Evolutionary conservation across 2,329 filamentous ascomycete genomes (phyloP).

Genomic region (Helotiales sp.): DNA sequence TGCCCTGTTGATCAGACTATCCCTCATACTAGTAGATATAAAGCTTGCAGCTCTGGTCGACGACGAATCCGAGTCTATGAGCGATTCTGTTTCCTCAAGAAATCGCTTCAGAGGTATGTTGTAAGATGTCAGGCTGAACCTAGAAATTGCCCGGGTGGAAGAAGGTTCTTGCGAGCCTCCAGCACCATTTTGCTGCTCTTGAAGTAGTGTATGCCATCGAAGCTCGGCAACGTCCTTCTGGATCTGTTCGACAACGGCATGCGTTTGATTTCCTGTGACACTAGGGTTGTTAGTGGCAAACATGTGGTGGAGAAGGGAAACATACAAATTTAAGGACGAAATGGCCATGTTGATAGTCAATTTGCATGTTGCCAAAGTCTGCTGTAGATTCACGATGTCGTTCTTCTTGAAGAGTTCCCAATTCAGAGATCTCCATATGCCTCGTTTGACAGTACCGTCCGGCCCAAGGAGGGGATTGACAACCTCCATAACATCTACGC

Average conservation of each 20-base stretch:
- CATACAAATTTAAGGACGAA: neutral
- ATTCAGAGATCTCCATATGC: neutral
- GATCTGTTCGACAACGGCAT: neutral
- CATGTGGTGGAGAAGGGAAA: neutral
- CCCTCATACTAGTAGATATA: neutral
- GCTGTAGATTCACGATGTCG: neutral
- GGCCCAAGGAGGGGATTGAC: neutral
- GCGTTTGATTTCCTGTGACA: neutral
- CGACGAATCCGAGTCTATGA: neutral
- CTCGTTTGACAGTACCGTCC: neutral
- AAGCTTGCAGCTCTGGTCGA: neutral
- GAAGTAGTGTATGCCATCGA: neutral
- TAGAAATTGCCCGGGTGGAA: neutral
- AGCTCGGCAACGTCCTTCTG: neutral
- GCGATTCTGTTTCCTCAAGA: neutral
- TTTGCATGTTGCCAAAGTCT: slow-evolving; percentile 1
- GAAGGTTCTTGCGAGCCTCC: neutral
- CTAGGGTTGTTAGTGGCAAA: neutral
- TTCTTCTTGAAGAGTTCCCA: slow-evolving; percentile 1
- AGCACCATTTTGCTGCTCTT: neutral
- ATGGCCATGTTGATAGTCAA: slow-evolving; percentile 1
- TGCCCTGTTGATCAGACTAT: neutral
- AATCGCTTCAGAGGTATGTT: neutral
- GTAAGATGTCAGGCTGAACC: neutral
- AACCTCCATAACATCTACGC: neutral